Base-by-base conservation (phyloP, 768 basidiomycete species). In the Tricholoma saponaceum region DNA sequence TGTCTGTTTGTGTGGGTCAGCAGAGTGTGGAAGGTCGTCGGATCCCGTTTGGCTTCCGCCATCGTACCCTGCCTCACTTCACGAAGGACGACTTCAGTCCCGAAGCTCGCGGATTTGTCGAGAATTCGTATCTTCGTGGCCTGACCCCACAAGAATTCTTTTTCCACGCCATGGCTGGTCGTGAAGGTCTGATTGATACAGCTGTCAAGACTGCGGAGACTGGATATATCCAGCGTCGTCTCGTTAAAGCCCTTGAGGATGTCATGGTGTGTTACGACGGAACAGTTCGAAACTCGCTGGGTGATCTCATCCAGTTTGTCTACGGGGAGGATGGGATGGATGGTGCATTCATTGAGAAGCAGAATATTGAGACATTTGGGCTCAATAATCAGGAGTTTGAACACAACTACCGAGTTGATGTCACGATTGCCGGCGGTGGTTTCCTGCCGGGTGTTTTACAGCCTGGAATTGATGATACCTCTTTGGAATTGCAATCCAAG, bases 271-370 rank as follows among this genome's bases (percentile, higher is more conserved):
- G 90, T 71, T 99, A 98, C 67, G 97, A 99, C 60, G 95, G 96
- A 25, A 98, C 97, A 0, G 96, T 98, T 22, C 85, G 97, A 54
- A 99, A 99, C 68, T 98, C 97, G 2, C 81, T 96, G 2, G 96
- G 96, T 13, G 95, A 98, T 72, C 84, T 99, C 35, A 82, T 99
- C 25, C 95, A 98, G 68, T 98, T 98, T 71, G 80, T 93, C 22
- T 99, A 99, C 62, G 97, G 97, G 28, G 97, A 99, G 69, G 97
- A 99, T 66, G 97, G 97, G 43, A 98, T 98, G 91, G 97, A 99
- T 67, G 97, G 92, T 58, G 93, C 94, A 0, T 95, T 87, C 72
- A 97, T 99, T 69, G 97, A 99, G 76, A 90, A 89, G 61, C 97
- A 99, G 74, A 88, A 83, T 53, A 87, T 98, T 54, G 93, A 96